phyloP scores from a whole-genome alignment of 768 basidiomycete genomes.

The Galerina sulciceps region DNA sequence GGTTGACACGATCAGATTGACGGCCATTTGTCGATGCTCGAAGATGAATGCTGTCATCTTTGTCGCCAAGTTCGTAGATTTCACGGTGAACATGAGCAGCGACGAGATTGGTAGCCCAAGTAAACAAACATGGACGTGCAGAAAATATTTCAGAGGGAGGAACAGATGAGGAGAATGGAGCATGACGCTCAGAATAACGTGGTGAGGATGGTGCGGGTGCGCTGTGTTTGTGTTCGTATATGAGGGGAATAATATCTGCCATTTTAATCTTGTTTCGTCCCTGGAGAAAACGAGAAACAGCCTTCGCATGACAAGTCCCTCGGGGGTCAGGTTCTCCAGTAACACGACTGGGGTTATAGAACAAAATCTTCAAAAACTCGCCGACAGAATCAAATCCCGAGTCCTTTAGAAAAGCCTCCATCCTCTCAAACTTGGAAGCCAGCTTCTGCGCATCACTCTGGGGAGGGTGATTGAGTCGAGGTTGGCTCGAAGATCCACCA shows the following conservation, averaged over 20 bases:
- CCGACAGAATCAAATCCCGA: not conserved
- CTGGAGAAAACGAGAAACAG: slow-evolving; percentile 12
- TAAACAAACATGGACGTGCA: not conserved
- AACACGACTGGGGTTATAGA: not conserved
- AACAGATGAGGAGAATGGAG: not conserved
- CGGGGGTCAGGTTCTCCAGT: not conserved
- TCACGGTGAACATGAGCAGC: not conserved
- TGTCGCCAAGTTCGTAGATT: not conserved
- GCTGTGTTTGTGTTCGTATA: slow-evolving; percentile 19
- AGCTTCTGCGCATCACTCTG: no score
- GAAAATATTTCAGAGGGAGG: not conserved
- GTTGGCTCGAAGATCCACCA: not conserved
- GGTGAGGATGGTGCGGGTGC: slow-evolving; percentile 12
- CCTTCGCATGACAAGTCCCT: not conserved
- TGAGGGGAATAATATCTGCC: slow-evolving; percentile 15
- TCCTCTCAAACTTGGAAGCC: no score
- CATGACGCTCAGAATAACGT: not conserved
- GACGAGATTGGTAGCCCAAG: slow-evolving; percentile 2
- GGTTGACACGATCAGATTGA: not conserved
- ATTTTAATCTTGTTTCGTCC: slow-evolving; percentile 18
- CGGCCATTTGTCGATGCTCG: not conserved
- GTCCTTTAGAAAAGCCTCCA: no score
- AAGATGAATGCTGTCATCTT: not conserved
- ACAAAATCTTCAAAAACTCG: not conserved
- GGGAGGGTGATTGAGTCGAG: not conserved